Evolutionary conservation across 148 eudicot genomes (phyloP).

Genomic region (Rhododendron vialii): DNA sequence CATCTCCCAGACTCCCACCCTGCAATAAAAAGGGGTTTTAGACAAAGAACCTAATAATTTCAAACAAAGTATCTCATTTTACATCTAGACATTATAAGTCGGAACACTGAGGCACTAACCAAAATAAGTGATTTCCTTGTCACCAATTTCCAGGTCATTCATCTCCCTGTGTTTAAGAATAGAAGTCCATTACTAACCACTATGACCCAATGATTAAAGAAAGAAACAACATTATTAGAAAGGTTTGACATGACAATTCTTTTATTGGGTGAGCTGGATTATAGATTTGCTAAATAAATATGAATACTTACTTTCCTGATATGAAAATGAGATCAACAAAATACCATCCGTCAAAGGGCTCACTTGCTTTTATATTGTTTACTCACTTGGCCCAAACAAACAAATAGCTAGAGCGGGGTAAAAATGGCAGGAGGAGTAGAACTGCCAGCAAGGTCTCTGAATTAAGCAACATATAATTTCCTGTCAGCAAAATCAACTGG

Average conservation of each 20-base stretch:
- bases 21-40: slow-evolving; percentile 24
- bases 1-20: slow-evolving; percentile 67
- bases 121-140: neutral
- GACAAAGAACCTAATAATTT: neutral
- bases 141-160: neutral
- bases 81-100: neutral
- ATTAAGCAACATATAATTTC: neutral
- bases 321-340: neutral
- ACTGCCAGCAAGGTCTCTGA: neutral
- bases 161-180: neutral
- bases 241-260: neutral
- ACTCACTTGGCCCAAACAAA: neutral
- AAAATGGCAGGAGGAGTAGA: neutral
- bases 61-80: neutral
- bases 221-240: neutral
- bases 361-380: slow-evolving; percentile 1
- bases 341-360: neutral
- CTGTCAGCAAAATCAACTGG: neutral
- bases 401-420: neutral
- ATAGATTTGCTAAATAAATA: neutral
- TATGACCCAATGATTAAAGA: neutral
- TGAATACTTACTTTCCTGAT: neutral
- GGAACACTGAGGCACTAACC: neutral
- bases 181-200: neutral
- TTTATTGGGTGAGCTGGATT: neutral